Percentiles rank a stretch among this genome's conserved stretches.
Evolutionary conservation across 2,329 filamentous ascomycete species (phyloP).

Genomic region (Didymella exigua): DNA sequence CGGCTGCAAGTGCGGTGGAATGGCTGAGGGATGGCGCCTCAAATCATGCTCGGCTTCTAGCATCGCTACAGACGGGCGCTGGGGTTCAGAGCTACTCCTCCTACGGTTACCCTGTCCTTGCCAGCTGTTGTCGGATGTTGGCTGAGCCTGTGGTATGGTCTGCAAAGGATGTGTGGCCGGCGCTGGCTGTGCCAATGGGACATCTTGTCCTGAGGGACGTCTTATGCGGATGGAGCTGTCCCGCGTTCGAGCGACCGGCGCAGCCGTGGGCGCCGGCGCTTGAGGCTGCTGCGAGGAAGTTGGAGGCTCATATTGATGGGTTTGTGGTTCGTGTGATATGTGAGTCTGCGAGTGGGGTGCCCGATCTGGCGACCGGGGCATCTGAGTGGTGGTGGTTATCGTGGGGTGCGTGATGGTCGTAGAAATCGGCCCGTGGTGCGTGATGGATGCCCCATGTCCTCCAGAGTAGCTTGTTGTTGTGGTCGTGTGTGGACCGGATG

Average conservation of each 20-base stretch:
- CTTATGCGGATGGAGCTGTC: constrained; percentile 40
- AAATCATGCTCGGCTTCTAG: constrained; percentile 35
- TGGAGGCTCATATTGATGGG: background rate
- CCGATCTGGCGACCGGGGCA: constrained; percentile 5
- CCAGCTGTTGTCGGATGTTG: constrained; percentile 19
- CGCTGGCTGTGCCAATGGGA: constrained; percentile 6
- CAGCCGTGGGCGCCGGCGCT: constrained; percentile 15
- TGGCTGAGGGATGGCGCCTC: constrained; percentile 35
- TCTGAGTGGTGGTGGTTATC: constrained; percentile 35
- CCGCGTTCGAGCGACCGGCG: constrained; percentile 18
- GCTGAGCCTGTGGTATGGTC: constrained; percentile 9
- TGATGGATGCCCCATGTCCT: constrained; percentile 28
- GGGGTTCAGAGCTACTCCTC: constrained; percentile 43
- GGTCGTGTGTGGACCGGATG: constrained; percentile 38
- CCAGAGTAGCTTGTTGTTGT: constrained; percentile 32
- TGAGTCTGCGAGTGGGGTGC: background rate
- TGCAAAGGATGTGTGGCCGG: no score
- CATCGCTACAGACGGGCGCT: constrained; percentile 31
- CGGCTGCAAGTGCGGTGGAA: constrained; percentile 36
- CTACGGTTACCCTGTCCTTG: constrained; percentile 32
- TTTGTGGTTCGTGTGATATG: background rate
- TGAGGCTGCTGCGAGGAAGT: constrained; percentile 9
- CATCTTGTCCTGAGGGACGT: constrained; percentile 18
- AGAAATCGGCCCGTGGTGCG: constrained; percentile 30
- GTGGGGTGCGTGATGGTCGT: constrained; percentile 37